phyloP scores from a whole-genome alignment of 2,329 filamentous ascomycete genomes.

The Botrytis fragariae region DNA sequence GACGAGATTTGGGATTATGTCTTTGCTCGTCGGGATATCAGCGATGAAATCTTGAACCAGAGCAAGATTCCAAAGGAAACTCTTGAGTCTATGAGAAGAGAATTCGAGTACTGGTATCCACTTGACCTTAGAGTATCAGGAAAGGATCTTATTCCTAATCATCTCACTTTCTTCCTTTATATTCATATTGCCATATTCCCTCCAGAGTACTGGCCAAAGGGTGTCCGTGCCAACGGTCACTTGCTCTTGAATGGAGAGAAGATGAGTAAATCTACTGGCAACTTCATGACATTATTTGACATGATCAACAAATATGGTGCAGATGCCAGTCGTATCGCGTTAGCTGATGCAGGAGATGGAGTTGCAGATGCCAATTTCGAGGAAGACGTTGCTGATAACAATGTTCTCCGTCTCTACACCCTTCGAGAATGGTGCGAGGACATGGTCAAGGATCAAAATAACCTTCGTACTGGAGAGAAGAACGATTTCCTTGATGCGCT shows the following conservation, averaged over 20 bases:
- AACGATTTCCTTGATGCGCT: constrained; percentile 81
- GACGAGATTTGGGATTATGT: constrained; percentile 97
- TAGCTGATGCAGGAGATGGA: constrained; percentile 91
- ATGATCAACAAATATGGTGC: constrained; percentile 90
- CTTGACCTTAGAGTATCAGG: constrained; percentile 84
- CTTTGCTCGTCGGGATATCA: constrained; percentile 72
- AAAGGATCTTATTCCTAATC: constrained; percentile 91
- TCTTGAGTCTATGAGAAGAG: constrained; percentile 77
- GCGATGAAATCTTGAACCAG: constrained; percentile 60
- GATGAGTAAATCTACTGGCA: constrained; percentile 97
- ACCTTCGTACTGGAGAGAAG: constrained; percentile 72
- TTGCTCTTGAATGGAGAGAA: constrained; percentile 94
- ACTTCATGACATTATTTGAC: constrained; percentile 89
- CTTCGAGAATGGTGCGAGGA: constrained; percentile 93
- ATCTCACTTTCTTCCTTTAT: constrained; percentile 94
- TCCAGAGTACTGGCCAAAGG: constrained; percentile 82
- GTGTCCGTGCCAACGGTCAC: constrained; percentile 87
- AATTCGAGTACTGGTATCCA: constrained; percentile 97
- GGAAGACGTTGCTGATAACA: constrained; percentile 88
- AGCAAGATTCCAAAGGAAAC: constrained; percentile 71
- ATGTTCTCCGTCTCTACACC: constrained; percentile 78
- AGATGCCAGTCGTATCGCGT: constrained; percentile 84
- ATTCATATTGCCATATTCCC: constrained; percentile 88
- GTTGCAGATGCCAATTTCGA: constrained; percentile 97
- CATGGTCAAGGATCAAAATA: constrained; percentile 65